Conservation (phyloP, 345 rosid species). For the Alliaria petiolata region DNA sequence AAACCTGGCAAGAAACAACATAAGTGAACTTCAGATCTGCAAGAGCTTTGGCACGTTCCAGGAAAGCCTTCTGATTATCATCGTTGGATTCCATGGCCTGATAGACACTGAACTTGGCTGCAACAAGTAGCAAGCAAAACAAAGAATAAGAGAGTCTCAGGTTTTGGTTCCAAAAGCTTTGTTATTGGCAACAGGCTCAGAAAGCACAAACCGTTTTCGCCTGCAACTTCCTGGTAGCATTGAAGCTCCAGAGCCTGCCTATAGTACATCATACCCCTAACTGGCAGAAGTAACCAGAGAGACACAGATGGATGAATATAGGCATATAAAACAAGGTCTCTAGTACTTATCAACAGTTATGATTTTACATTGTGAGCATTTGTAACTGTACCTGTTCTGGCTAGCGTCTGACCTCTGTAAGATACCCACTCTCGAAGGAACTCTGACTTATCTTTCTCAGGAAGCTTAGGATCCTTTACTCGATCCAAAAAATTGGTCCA, state of each 20-base stretch:
- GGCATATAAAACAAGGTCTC: not conserved
- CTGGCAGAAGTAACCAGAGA: conserved; percentile 26
- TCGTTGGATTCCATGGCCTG: conserved; percentile 37
- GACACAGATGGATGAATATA: not conserved
- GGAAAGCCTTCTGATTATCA: conserved; percentile 27
- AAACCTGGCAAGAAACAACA: conserved; percentile 94
- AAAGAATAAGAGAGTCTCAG: not conserved
- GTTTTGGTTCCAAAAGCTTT: not conserved
- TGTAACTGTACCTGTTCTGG: conserved; percentile 94
- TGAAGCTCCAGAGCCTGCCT: conserved; percentile 38
- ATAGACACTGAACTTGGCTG: conserved; percentile 44
- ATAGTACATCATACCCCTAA: conserved; percentile 43
- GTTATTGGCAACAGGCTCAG: not conserved
- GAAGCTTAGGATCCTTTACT: conserved; percentile 28
- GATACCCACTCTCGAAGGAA: conserved; percentile 72
- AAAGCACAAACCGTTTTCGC: conserved; percentile 58
- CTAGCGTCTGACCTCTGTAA: conserved; percentile 88
- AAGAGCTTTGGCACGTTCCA: conserved; percentile 57
- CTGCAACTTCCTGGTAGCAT: conserved; percentile 61
- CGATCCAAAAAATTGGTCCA: conserved; percentile 82
- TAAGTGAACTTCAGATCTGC: conserved; percentile 92
- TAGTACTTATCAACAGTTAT: not conserved
- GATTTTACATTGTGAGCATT: not conserved
- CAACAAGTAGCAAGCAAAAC: conserved; percentile 26
- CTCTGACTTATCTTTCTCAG: conserved; percentile 40